These are phyloP conservation scores for Pleurotus ostreatus DNA, from an alignment of 768 basidiomycete species.

Conservation along the genomic window DNA sequence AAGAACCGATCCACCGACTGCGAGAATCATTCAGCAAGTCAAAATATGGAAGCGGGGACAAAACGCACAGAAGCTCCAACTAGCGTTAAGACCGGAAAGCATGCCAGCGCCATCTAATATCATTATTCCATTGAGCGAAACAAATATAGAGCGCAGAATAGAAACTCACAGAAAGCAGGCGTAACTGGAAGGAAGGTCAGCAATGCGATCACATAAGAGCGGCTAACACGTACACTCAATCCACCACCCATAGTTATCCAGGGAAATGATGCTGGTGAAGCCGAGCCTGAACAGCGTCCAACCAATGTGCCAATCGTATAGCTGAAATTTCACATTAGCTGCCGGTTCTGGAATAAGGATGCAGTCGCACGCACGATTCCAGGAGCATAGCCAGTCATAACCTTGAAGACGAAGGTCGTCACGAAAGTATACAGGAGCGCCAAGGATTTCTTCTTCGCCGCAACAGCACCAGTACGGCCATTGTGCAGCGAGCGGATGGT, in stretches of 20 bases:
- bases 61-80: slow-evolving; percentile 51
- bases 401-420: slow-evolving; percentile 46
- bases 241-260: slow-evolving; percentile 58
- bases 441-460: slow-evolving; percentile 53
- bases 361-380: slow-evolving; percentile 39
- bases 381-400: slow-evolving; percentile 53
- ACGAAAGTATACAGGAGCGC: slow-evolving; percentile 44
- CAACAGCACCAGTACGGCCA: slow-evolving; percentile 41
- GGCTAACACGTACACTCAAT: slow-evolving; percentile 39
- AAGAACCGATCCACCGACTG: slow-evolving; percentile 49
- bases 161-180: slow-evolving; percentile 58
- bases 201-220: background rate
- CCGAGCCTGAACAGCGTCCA: slow-evolving; percentile 57
- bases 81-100: slow-evolving; percentile 53
- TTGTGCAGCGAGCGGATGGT: slow-evolving; percentile 29
- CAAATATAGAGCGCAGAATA: slow-evolving; percentile 51
- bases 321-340: slow-evolving; percentile 19
- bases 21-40: slow-evolving; percentile 10
- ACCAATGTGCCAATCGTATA: slow-evolving; percentile 63
- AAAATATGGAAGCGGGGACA: background rate
- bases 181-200: slow-evolving; percentile 27
- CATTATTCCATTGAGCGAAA: slow-evolving; percentile 32
- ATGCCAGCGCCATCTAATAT: slow-evolving; percentile 41
- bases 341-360: background rate
- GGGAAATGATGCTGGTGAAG: slow-evolving; percentile 54